Evolutionary conservation across 345 rosid genomes (phyloP).

Genomic region (Rhizophora mangle): DNA sequence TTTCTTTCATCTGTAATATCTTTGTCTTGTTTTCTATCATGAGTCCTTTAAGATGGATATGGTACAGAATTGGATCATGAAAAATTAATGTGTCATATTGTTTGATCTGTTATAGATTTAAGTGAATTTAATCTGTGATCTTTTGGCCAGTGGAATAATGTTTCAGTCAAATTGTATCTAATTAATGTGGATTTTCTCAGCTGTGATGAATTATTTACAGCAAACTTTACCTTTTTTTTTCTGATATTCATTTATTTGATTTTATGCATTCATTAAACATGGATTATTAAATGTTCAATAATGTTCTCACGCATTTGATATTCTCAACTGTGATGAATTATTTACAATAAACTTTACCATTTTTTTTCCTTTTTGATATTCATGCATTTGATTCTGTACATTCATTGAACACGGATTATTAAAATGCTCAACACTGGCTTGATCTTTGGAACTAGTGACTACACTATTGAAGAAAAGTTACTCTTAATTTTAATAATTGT

Average conservation of each 20-base stretch:
- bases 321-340: no score
- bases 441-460: conserved; percentile 79
- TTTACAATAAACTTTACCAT: no score
- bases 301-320: no score
- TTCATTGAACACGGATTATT: not conserved
- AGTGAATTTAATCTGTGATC: not conserved
- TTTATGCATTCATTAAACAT: not conserved
- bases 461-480: conserved; percentile 89
- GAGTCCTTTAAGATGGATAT: not conserved
- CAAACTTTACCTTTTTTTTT: not conserved
- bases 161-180: not conserved
- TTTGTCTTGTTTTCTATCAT: not conserved
- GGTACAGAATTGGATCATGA: not conserved
- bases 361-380: not conserved
- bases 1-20: not conserved
- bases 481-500: conserved; percentile 23
- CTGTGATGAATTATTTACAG: not conserved
- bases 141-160: not conserved
- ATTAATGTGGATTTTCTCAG: no score
- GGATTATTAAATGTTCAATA: not conserved
- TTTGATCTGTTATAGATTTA: not conserved
- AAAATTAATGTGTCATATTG: no score
- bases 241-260: no score
- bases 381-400: not conserved
- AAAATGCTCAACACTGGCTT: conserved; percentile 44